Conservation (phyloP, 257 asterid species). For the Jacaranda copaia region DNA sequence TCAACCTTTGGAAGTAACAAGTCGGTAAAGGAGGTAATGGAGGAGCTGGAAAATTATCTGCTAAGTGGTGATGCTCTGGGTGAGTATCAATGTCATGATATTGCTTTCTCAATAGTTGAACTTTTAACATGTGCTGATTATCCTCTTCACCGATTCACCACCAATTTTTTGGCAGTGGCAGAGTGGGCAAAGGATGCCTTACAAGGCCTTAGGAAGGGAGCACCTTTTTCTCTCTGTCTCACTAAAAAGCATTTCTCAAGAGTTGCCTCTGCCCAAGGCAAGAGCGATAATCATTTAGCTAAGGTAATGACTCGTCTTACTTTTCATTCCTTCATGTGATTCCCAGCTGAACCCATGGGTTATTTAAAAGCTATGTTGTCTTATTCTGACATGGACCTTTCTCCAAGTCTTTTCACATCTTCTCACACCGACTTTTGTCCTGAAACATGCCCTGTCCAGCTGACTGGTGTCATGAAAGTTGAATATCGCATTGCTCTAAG, state of each 20-base stretch:
- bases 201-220: constrained; percentile 91
- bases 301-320: constrained; percentile 52
- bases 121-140: constrained; percentile 19
- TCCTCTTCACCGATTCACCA: constrained; percentile 19
- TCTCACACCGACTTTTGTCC: constrained; percentile 26
- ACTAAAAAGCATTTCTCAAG: constrained; percentile 73
- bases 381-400: constrained; percentile 4
- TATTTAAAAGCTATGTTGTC: background rate
- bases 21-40: constrained; percentile 66
- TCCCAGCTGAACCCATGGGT: too few relatives aligned
- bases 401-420: constrained; percentile 8
- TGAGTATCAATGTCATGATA: constrained; percentile 37
- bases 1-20: constrained; percentile 79
- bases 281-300: constrained; percentile 59
- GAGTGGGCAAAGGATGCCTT: constrained; percentile 97
- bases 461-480: constrained; percentile 84
- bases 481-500: constrained; percentile 88
- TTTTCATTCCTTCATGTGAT: constrained; percentile 26
- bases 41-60: constrained; percentile 83
- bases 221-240: constrained; percentile 91
- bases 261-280: constrained; percentile 77
- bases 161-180: constrained; percentile 62
- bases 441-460: constrained; percentile 55
- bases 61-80: constrained; percentile 85
- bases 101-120: background rate